A percentile compares a stretch with the other conserved stretches of the same genome.
phyloP scores from a whole-genome alignment of 805 yeast genomes.

The Lachancea waltii region DNA sequence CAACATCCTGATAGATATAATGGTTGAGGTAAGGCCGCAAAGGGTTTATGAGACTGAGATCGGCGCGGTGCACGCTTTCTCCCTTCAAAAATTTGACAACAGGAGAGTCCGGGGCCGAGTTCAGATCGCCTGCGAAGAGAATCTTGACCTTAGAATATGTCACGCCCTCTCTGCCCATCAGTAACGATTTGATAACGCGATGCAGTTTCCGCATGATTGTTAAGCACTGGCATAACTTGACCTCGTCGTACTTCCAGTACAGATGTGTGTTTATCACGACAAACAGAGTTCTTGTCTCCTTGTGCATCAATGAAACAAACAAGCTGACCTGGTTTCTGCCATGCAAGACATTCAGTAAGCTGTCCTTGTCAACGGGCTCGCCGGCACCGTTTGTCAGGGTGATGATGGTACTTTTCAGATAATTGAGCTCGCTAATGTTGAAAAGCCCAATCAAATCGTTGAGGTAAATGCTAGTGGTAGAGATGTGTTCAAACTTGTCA shows the following conservation, averaged over 20 bases:
- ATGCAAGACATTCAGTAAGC: constrained; percentile 32
- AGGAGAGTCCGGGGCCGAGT: constrained; percentile 44
- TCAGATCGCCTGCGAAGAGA: constrained; percentile 51
- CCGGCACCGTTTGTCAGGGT: constrained; percentile 30
- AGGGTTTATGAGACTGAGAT: constrained; percentile 28
- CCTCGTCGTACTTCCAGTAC: constrained; percentile 54
- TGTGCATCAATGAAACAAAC: constrained; percentile 44
- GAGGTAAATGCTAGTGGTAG: constrained; percentile 32
- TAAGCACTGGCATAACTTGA: constrained; percentile 48
- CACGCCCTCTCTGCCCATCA: constrained; percentile 19
- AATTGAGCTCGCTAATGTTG: constrained; percentile 23
- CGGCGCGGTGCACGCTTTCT: constrained; percentile 25
- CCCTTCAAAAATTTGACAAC: constrained; percentile 41
- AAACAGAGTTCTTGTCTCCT: constrained; percentile 33
- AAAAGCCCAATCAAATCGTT: constrained; percentile 29
- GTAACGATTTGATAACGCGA: constrained; percentile 21
- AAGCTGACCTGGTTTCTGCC: constrained; percentile 53
- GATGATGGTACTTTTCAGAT: constrained; percentile 19
- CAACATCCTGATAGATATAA: constrained; percentile 29
- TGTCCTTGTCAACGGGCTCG: constrained; percentile 20
- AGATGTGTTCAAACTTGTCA: constrained; percentile 39
- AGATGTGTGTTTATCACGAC: constrained; percentile 55
- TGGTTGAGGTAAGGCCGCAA: constrained; percentile 30
- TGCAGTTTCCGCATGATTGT: constrained; percentile 35
- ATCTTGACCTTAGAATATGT: constrained; percentile 32